Base-by-base conservation (phyloP, 2,329 filamentous ascomycete species). In the Stagonosporopsis vannaccii region DNA sequence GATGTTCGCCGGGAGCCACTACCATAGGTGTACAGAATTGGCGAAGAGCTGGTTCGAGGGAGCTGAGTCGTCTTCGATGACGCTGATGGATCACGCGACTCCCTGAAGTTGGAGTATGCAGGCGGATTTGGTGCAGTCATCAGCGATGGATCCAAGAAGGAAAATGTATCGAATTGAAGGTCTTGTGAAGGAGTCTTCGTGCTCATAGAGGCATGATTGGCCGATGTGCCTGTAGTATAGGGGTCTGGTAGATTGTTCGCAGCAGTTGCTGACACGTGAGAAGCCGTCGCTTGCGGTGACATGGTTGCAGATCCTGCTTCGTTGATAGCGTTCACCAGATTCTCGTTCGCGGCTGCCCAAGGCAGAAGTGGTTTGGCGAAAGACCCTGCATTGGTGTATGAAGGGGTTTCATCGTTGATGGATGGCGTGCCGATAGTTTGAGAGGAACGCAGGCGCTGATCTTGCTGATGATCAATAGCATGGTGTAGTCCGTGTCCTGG, bases 401-500 rank as follows among this genome's bases (percentile, higher is more conserved):
- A 44, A 6, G 37, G 30, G 12, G 43, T 15, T 19, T 8, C 22
- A 15, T 51, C 51, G 11, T 37, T 54, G 32, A 59, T 45, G 2
- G 55, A 37, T 8, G 60, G 56, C 26, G 56, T 47, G n/a, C 48
- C 47, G 7, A 63, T 63, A n/a, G 55, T 56, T 32, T 70, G 70
- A 30, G 56, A 58, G 36, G 68, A 65, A 26, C 69, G 68, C 25
- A 76, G 60, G 12, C 68, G 66, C 50, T 65, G 68, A 36, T 69
- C 69, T 60, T 74, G 73, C 20, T 73, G 26, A 33, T 70, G 66
- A 42, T 75, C 73, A 3, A 74, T 64, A 19, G 49, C 57, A 47
- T 72, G 70, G 6, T 68, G 63, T 4, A 67, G 59, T 3, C 58
- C 56, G 28, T 67, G 68, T 12, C 64, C 61, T 8, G 63, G 62